Evolutionary conservation across 2,329 filamentous ascomycete species (phyloP).

Genomic region (Tolypocladium amazonense): DNA sequence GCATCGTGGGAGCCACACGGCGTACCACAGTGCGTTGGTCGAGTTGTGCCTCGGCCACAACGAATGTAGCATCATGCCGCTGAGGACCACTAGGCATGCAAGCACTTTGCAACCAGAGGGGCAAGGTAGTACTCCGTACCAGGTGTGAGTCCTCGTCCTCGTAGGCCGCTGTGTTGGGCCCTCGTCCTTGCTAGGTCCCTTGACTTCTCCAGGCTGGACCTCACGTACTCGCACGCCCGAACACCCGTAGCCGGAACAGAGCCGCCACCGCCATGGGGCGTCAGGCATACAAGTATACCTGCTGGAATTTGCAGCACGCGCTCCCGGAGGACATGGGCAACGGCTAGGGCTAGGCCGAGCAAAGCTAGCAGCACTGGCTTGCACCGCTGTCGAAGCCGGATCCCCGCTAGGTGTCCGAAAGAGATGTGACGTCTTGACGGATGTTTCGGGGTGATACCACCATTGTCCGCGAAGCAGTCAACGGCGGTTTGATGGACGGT

Average conservation of each 20-base stretch:
- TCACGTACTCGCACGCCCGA: background rate
- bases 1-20: background rate
- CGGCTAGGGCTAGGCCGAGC: background rate
- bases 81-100: background rate
- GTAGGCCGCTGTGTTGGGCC: background rate
- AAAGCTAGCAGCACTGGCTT: background rate
- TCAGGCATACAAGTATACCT: background rate
- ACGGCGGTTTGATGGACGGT: background rate
- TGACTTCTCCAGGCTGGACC: background rate
- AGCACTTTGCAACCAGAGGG: background rate
- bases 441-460: background rate
- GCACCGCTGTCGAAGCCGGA: background rate
- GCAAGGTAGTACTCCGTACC: background rate
- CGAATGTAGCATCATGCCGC: background rate
- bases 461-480: background rate
- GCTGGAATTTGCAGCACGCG: background rate
- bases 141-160: no score
- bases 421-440: background rate
- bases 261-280: background rate
- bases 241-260: background rate
- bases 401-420: background rate
- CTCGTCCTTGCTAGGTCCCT: background rate
- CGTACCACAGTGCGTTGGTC: background rate
- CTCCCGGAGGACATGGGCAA: background rate
- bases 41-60: background rate